These are phyloP conservation scores for Penicillium concentricum DNA, from an alignment of 2,329 filamentous ascomycete genomes.

Conservation along the genomic window DNA sequence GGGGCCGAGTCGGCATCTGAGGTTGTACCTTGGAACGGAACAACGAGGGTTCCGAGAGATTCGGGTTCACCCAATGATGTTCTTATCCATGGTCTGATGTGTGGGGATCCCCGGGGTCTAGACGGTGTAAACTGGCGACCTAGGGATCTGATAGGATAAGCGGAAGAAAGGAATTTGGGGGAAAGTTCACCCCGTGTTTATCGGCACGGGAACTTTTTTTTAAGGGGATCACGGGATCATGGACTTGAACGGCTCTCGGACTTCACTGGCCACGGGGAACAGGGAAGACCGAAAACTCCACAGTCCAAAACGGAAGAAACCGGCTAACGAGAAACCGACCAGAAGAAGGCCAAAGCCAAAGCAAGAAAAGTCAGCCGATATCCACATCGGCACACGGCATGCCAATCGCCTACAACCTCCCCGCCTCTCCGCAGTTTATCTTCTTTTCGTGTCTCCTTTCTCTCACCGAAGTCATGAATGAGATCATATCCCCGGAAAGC, in stretches of 20 bases:
- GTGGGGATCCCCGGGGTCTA: neutral
- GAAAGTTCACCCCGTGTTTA: neutral
- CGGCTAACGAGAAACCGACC: neutral
- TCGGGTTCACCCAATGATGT: neutral
- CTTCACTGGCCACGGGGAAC: neutral
- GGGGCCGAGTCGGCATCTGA: conserved; percentile 1
- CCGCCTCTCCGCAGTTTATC: conserved; percentile 6
- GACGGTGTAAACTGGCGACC: neutral
- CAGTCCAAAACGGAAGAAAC: neutral
- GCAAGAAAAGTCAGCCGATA: neutral
- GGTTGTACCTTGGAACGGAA: neutral
- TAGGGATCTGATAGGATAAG: no score
- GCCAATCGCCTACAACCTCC: neutral
- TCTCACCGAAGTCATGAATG: conserved; percentile 1
- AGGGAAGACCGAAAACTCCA: neutral
- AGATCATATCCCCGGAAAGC: conserved; percentile 4
- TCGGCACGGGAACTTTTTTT: neutral
- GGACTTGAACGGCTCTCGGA: neutral
- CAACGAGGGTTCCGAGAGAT: neutral
- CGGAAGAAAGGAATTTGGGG: neutral
- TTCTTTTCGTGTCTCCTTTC: neutral
- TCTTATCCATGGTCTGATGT: neutral
- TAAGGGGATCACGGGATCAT: neutral
- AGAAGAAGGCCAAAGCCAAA: no score
- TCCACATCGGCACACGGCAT: neutral